Evolutionary conservation across 192 early-diverging fungal genomes (phyloP), one percentile per base, ranked within the genome.

Genomic region (Coemansia biformis): DNA sequence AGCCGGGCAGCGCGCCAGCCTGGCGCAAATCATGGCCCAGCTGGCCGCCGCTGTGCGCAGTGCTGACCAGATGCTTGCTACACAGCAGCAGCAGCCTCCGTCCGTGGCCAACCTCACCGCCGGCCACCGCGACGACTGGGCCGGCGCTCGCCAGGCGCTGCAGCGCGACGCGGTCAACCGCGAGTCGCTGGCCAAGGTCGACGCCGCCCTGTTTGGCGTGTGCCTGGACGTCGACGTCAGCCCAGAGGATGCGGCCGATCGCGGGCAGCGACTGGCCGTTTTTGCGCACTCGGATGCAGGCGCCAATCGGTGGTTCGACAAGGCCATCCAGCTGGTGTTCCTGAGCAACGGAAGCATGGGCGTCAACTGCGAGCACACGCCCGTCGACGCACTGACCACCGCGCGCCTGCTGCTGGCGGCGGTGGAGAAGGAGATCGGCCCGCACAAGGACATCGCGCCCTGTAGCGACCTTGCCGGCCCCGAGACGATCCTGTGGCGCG

Each of bases 261-360:
- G 79, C 13, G 86, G 92, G 57, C 41, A 68, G 4, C 73, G 82
- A 5, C 81, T 91, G 37, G 76, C 65, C 23, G 86, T 90, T 42
- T 64, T 89, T 15, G 89, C 86, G 66, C 92, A 95, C 63, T 86
- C 81, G 6, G 54, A 68, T 31, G 74, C 89, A 21, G 93, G 79
- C 2, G 62, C 62, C 38, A 98, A 98, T 67, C 78, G 95, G 19
- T 98, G 95, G 95, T 96, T 92, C 77, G 95, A 98, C 76, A 98
- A 98, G 78, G 72, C 90, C 16, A 75, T 98, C 37, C 88, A 91
- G 68, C 59, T 96, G 28, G 82, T 96, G 34, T 82, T 98, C 28
- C 64, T 88, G 43, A 82, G 60, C 59, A 90, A 82, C 52, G 95
- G 91, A 16, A 82, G 87, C 24, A 79, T 87, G 30, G 95, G 95